Base-by-base conservation (phyloP, 2,329 filamentous ascomycete species). In the Pezicula rhizophila region DNA sequence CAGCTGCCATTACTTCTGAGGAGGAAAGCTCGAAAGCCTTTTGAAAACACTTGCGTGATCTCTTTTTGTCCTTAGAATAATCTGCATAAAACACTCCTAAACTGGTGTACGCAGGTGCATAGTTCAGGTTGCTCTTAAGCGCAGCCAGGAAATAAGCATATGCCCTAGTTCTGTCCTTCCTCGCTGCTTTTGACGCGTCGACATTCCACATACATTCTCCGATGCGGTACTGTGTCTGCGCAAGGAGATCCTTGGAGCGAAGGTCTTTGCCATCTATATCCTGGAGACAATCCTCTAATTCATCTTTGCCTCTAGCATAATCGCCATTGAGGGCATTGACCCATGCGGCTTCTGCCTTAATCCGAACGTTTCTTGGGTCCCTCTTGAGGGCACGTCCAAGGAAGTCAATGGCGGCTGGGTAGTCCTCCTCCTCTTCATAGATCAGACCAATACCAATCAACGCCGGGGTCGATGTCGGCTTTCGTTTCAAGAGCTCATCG, bases 11-110 rank as follows among this genome's bases (percentile, higher is more conserved):
- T 1, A 96, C 80, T 64, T 99, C 93, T 0, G 87, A 84, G 0
- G 89, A 73, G 0, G 93, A 99, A 3, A 99, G 72, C 66, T 99
- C 93, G 44, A 99, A 87, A 0, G 93, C 93, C 65, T 97, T 96
- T 60, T 96, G 89, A 61, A 97, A 97, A 64, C 92, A 97, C 54
- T 87, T 84, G n/a, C 88, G 79, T 8, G 92, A 89, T 62, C 95
- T 78, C 60, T 84, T 87, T 67, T 84, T 89, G 66, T 97, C 93
- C 56, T 84, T 89, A 48, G 81, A 86, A 63, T 96, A 96, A 61
- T 97, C 92, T 5, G 84, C 82, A 63, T 96, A 99, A 70, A 87
- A 99, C 7, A 92, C 74, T 14, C 93, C 93, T 4, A 99, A 78
- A 55, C 84, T 90, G 0, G 91, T 96, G 66, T 97, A 99, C 2